phyloP scores from a whole-genome alignment of 805 yeast species.

The Soucietia sequanensis region DNA sequence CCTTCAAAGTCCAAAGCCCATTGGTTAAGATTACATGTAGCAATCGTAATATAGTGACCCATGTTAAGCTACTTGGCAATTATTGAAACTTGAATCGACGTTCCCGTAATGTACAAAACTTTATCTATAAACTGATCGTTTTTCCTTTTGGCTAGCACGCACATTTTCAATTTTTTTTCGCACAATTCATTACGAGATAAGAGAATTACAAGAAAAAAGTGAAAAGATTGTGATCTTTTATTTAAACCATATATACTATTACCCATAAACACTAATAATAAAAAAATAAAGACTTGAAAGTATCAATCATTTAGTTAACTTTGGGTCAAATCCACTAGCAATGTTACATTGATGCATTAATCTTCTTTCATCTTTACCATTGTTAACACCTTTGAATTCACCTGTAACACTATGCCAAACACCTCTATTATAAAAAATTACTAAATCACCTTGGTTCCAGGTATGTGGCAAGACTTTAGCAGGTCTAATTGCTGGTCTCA shows the following conservation, averaged over 20 bases:
- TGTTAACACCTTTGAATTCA: slow-evolving; percentile 55
- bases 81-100: no score
- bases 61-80: slow-evolving; percentile 42
- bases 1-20: slow-evolving; percentile 99
- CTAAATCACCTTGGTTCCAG: slow-evolving; percentile 83
- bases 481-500: slow-evolving; percentile 86
- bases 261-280: no score
- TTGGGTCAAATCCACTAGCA: slow-evolving; percentile 76
- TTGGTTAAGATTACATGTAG: slow-evolving; percentile 94
- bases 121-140: no score
- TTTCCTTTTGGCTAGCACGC: no score
- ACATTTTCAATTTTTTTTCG: no score
- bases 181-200: no score
- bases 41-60: slow-evolving; percentile 86
- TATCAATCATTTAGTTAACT: no score
- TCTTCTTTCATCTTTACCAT: slow-evolving; percentile 68
- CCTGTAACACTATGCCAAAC: slow-evolving; percentile 94
- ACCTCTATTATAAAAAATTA: slow-evolving; percentile 83
- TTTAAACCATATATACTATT: no score
- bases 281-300: no score
- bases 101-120: no score
- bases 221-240: not conserved
- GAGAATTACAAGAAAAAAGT: not conserved
- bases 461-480: slow-evolving; percentile 72
- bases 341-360: slow-evolving; percentile 94